A percentile compares a stretch with the other conserved stretches of the same genome.
Conservation (phyloP, 2,329 filamentous ascomycete genomes). For the Harringtonia lauricola region DNA sequence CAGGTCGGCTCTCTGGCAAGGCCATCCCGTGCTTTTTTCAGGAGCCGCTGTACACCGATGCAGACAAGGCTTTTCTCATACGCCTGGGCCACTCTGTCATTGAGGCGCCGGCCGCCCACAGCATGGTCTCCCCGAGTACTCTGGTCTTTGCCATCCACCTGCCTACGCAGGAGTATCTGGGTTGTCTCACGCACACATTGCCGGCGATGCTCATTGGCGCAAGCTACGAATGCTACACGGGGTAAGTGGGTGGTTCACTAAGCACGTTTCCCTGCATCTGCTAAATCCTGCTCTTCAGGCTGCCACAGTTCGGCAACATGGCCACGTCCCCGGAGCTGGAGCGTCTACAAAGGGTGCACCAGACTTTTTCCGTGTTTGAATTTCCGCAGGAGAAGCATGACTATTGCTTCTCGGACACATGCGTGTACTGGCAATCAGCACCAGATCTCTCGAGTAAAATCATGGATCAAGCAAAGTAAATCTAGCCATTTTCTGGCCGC, state of each 20-base stretch:
- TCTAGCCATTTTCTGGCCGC: too few species aligned
- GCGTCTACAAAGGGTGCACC: constrained; percentile 2
- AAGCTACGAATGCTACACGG: constrained; percentile 37
- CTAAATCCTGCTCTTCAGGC: neutral
- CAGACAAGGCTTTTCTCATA: constrained; percentile 40
- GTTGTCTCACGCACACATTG: constrained; percentile 30
- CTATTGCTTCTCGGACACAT: constrained; percentile 28
- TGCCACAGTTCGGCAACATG: constrained; percentile 1
- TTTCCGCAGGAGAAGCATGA: constrained; percentile 28
- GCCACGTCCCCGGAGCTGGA: neutral
- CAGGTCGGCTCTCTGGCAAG: neutral
- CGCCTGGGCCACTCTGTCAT: constrained; percentile 41
- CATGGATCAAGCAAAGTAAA: too few species aligned
- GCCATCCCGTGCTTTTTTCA: constrained; percentile 38
- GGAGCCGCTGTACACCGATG: constrained; percentile 38
- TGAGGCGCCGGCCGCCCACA: constrained; percentile 40
- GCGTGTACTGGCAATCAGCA: constrained; percentile 25
- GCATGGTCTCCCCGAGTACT: constrained; percentile 32
- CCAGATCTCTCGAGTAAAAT: too few species aligned
- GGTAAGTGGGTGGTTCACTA: constrained; percentile 25
- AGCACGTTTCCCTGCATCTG: too few species aligned
- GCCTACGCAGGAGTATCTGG: constrained; percentile 40
- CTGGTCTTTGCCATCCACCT: constrained; percentile 54
- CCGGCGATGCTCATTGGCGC: constrained; percentile 51
- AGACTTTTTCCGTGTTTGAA: constrained; percentile 16